A percentile compares a stretch with the other conserved stretches of the same genome.
These are phyloP conservation scores for Stevia rebaudiana DNA, from an alignment of 140 eudicot genomes.

Conservation along the genomic window DNA sequence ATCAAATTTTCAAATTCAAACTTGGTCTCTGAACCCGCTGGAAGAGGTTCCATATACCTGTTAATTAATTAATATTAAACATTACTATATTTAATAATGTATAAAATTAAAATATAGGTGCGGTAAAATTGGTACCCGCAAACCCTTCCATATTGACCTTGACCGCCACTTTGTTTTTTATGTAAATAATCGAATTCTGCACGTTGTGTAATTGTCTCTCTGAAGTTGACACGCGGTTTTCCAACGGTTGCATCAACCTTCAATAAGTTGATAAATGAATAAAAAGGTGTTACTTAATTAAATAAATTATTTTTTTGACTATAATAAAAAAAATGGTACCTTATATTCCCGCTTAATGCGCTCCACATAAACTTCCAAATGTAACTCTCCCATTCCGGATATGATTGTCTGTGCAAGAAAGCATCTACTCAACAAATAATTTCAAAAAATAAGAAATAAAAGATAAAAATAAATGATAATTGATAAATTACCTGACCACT, in stretches of 20 bases:
- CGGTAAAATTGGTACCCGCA: slow-evolving; percentile 51
- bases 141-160: slow-evolving; percentile 95
- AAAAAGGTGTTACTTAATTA: not conserved
- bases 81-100: not conserved
- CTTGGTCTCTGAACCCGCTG: slow-evolving; percentile 65
- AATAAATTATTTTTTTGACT: not conserved
- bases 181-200: slow-evolving; percentile 93
- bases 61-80: slow-evolving; percentile 7
- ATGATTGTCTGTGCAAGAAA: slow-evolving; percentile 73
- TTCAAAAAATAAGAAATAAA: not conserved
- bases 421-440: slow-evolving; percentile 6
- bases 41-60: slow-evolving; percentile 89
- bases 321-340: slow-evolving; percentile 37
- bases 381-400: slow-evolving; percentile 99
- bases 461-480: not conserved
- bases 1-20: slow-evolving; percentile 88
- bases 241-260: slow-evolving; percentile 93
- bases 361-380: slow-evolving; percentile 87
- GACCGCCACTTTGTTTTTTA: slow-evolving; percentile 98
- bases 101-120: not conserved
- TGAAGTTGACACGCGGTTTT: slow-evolving; percentile 95
- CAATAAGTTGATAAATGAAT: slow-evolving; percentile 1
- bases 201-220: slow-evolving; percentile 92
- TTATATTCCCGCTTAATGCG: slow-evolving; percentile 86
- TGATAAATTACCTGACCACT: slow-evolving; percentile 70